Conservation (phyloP, 106 monocot species). For the Apostasia shenzhenica region DNA sequence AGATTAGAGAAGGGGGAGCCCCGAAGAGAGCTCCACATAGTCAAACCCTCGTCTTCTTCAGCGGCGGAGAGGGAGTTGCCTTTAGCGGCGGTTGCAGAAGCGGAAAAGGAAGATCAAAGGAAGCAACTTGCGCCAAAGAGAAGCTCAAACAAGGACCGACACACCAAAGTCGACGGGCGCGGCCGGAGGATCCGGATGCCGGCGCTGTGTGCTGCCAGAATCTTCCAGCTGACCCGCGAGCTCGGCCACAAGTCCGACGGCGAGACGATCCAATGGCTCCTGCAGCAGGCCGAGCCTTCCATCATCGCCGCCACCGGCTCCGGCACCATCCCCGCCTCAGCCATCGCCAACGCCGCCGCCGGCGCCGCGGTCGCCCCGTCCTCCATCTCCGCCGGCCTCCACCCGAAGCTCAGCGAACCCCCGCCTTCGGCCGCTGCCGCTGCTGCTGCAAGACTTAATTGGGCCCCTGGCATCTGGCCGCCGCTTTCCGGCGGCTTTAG, state of each 20-base stretch:
- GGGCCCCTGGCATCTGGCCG: background rate
- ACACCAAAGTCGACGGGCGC: slow-evolving; percentile 72
- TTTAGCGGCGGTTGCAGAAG: too few relatives aligned
- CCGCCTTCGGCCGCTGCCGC: background rate
- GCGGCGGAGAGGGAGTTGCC: background rate
- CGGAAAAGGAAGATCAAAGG: slow-evolving; percentile 3
- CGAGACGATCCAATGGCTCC: slow-evolving; percentile 72
- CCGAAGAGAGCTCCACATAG: slow-evolving; percentile 1
- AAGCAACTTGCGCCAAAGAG: slow-evolving; percentile 45
- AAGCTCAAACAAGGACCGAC: slow-evolving; percentile 71
- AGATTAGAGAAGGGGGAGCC: background rate
- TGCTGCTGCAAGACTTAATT: background rate
- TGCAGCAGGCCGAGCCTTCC: slow-evolving; percentile 62
- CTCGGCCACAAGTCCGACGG: slow-evolving; percentile 73
- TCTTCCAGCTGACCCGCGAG: slow-evolving; percentile 70
- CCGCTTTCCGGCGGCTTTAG: background rate
- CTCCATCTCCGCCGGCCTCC: background rate
- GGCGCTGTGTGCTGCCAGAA: slow-evolving; percentile 66
- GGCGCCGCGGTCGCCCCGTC: background rate
- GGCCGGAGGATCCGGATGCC: slow-evolving; percentile 72
- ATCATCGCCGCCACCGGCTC: slow-evolving; percentile 73
- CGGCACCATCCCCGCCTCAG: slow-evolving; percentile 63
- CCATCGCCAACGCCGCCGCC: slow-evolving; percentile 19
- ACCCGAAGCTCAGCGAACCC: background rate
- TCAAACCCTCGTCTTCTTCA: background rate